Conservation (phyloP, 768 basidiomycete species). For the Paxillus rubicundulus region DNA sequence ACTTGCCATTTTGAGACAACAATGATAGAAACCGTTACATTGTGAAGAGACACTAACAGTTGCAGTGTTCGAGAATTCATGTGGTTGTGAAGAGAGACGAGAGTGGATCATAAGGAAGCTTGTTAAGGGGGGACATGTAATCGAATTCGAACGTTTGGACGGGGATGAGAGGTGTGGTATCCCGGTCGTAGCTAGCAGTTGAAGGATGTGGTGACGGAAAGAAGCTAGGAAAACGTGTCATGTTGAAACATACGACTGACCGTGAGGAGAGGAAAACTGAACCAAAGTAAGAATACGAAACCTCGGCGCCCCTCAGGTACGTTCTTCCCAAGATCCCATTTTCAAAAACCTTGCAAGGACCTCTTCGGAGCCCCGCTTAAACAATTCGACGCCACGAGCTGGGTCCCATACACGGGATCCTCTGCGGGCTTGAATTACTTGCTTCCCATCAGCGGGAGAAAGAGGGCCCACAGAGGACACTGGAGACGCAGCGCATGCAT, state of each 20-base stretch:
- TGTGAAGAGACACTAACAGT: background rate
- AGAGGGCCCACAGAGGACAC: conserved; percentile 53
- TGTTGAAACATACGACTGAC: no score
- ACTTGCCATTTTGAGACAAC: background rate
- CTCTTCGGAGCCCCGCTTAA: conserved; percentile 86
- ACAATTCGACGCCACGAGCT: conserved; percentile 77
- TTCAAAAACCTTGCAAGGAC: conserved; percentile 81
- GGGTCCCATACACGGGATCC: conserved; percentile 81
- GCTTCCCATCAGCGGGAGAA: conserved; percentile 45
- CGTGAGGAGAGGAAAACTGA: background rate
- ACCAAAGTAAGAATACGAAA: conserved; percentile 1
- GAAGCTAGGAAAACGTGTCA: background rate
- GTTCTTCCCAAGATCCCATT: conserved; percentile 71
- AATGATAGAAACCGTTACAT: no score
- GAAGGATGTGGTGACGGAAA: conserved; percentile 25
- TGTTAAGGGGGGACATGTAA: background rate
- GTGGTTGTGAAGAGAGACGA: background rate
- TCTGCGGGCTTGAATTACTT: conserved; percentile 36
- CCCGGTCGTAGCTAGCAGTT: background rate
- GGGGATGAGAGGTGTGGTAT: background rate
- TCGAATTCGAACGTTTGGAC: background rate
- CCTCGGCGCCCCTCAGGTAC: conserved; percentile 7
- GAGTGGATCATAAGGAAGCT: background rate
- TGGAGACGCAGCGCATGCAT: conserved; percentile 44
- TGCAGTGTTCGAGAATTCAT: background rate